A percentile compares a stretch with the other conserved stretches of the same genome.
These are phyloP conservation scores for Berberis thunbergii DNA, from an alignment of 164 flowering plant species.

Conservation along the genomic window DNA sequence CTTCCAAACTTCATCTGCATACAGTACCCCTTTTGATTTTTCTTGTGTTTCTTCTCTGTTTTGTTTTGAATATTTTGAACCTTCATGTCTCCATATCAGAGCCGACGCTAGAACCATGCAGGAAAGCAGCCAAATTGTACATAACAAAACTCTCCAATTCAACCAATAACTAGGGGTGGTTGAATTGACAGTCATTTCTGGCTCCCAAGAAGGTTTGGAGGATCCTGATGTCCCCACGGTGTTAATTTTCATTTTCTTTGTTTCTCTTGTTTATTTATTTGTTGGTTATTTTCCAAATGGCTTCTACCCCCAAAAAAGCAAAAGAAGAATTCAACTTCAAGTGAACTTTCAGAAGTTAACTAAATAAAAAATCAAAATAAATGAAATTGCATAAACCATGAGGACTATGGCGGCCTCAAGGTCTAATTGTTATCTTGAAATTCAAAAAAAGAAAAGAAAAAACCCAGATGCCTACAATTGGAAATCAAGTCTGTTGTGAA, in stretches of 20 bases:
- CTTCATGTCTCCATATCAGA: constrained; percentile 61
- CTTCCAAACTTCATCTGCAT: constrained; percentile 81
- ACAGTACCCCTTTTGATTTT: constrained; percentile 35
- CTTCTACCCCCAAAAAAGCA: background rate
- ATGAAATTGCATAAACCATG: background rate
- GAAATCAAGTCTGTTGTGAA: no score
- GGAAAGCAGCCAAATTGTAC: constrained; percentile 48
- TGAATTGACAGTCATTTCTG: constrained; percentile 53
- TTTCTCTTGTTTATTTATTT: constrained; percentile 1
- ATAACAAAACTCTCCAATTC: constrained; percentile 74
- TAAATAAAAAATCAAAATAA: background rate
- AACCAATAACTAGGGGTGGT: constrained; percentile 65
- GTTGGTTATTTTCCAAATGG: background rate
- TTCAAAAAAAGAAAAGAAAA: no score
- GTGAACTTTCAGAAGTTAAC: background rate
- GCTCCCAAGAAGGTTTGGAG: constrained; percentile 53
- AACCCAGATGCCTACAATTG: no score
- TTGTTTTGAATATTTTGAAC: constrained; percentile 13
- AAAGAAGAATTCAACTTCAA: background rate
- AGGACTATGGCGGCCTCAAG: no score
- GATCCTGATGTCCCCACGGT: constrained; percentile 53
- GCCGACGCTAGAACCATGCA: constrained; percentile 32
- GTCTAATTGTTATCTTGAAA: no score
- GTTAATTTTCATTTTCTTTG: constrained; percentile 7
- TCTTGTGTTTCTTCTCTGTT: constrained; percentile 17